These are phyloP conservation scores for Plasmodium falciparum DNA, from an alignment of 169 alveolate genomes.

Conservation along the genomic window DNA sequence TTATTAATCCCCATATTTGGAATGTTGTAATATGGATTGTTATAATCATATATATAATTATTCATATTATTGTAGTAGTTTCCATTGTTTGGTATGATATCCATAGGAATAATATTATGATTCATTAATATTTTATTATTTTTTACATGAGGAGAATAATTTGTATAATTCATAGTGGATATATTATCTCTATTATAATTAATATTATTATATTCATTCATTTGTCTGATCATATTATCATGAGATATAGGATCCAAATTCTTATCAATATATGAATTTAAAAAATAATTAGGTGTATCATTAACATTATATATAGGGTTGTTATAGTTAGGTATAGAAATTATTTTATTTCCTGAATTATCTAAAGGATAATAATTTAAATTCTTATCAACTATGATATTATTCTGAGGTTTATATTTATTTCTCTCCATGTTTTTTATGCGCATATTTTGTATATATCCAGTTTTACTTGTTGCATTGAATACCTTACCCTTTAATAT, in stretches of 20 bases:
- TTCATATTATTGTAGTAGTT: conserved; percentile 18
- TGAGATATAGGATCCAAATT: conserved; percentile 9
- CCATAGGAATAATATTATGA: conserved; percentile 9
- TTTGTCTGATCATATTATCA: conserved; percentile 3
- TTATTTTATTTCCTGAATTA: conserved; percentile 1
- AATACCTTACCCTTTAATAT: background rate
- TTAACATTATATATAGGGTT: conserved; percentile 19
- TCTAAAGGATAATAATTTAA: background rate
- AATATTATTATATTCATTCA: background rate
- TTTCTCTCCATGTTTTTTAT: background rate
- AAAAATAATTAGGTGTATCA: background rate
- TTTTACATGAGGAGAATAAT: background rate
- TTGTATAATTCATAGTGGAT: background rate
- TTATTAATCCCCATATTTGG: conserved; percentile 20
- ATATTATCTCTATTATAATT: background rate
- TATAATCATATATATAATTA: background rate
- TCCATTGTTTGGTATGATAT: conserved; percentile 10
- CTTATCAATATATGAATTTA: background rate
- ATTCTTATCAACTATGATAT: background rate
- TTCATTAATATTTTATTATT: conserved; percentile 2
- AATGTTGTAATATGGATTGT: conserved; percentile 26
- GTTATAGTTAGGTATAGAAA: background rate
- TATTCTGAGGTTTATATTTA: conserved; percentile 11
- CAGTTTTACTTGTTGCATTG: background rate
- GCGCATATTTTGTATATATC: background rate